Base-by-base conservation (phyloP, 164 flowering plant genomes). In the Berberis vulgaris region DNA sequence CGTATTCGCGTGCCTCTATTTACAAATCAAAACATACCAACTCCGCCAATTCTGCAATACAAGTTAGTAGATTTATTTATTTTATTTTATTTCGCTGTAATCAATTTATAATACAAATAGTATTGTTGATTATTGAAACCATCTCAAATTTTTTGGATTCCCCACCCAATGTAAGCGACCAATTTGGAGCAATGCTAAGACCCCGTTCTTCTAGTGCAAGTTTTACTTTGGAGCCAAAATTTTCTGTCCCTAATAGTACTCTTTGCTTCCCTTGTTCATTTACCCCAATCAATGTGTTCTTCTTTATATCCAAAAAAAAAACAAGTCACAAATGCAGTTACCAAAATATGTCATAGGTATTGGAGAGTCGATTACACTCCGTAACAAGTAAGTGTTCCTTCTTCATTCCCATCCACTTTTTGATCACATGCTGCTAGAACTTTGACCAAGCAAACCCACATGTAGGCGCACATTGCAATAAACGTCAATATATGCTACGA, bases 301-400 rank as follows among this genome's bases (percentile, higher is more conserved):
- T 72, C 43, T 50, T 57, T 2, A 45, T 41, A 1, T 49, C 1
- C 0, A 65, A 61, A 1, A 61, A 11, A 6, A 68, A 49, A 10
- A 11, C 2, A 0, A 45, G 56, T 26, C 26, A 26, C 26, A 26
- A 0, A 76, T 0, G 65, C 85, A 83, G 47, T 85, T 0, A 26
- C 87, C 89, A 26, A 81, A 77, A 46, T 80, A 85, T 0, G 73
- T 63, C 1, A 38, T 50, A 0, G 85, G 84, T 2, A 80, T 2
- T 1, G 74, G 72, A 4, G 59, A 68, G 2, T 57, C 63, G 62
- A 38, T 81, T 60, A 46, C 71, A 67, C 41, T 81, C 84, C 1
- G 72, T 80, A 0, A 61, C 61, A 8, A 76, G 67, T 6, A n/a
- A 84, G 73, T 45, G 68, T 43, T 39, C 54, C 63, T n/a, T 8